Conservation (phyloP, 2,329 filamentous ascomycete species). For the Laburnicola sp. region DNA sequence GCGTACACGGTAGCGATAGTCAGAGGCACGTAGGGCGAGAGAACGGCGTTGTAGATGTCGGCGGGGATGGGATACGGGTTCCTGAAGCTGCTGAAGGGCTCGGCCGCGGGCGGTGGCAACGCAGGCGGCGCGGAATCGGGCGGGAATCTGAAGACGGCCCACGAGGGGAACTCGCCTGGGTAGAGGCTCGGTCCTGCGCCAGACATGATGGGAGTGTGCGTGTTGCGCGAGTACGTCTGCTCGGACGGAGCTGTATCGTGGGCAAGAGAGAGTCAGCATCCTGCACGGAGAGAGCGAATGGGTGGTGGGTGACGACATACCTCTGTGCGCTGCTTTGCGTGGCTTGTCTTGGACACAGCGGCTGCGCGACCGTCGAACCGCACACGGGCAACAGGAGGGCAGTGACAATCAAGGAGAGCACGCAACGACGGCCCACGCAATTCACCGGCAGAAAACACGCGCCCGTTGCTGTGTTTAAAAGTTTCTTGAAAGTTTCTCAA, state of each 20-base stretch:
- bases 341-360: neutral
- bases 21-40: slow-evolving; percentile 51
- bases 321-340: neutral
- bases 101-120: slow-evolving; percentile 59
- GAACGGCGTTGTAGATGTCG: slow-evolving; percentile 51
- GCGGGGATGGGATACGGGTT: slow-evolving; percentile 62
- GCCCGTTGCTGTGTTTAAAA: no score
- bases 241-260: neutral
- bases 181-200: slow-evolving; percentile 55
- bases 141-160: slow-evolving; percentile 69
- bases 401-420: neutral
- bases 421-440: no score
- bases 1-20: slow-evolving; percentile 73
- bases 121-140: slow-evolving; percentile 61
- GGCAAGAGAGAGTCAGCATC: neutral
- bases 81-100: slow-evolving; percentile 55
- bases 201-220: slow-evolving; percentile 46
- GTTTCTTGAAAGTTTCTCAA: slow-evolving; percentile 4
- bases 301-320: slow-evolving; percentile 9
- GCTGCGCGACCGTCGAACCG: neutral
- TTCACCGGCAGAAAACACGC: no score
- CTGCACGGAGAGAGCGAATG: no score
- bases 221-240: neutral
- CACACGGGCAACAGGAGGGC: neutral
- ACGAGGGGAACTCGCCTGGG: slow-evolving; percentile 57